Percentiles rank a stretch among this genome's conserved stretches.
phyloP scores from a whole-genome alignment of 1,139 yeast species.

The Candida sp. region DNA sequence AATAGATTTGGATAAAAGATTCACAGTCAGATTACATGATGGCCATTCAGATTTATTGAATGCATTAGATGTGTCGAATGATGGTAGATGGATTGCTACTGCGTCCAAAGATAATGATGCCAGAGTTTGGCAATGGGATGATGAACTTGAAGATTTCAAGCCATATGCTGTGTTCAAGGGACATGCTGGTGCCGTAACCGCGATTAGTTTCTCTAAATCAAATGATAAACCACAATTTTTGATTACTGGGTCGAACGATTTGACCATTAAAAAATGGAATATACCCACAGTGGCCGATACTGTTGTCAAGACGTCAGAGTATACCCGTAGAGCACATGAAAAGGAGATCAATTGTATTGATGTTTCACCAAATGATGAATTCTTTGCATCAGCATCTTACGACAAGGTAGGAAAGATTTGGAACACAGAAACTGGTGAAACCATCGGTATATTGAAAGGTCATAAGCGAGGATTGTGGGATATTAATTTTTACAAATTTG shows the following conservation, averaged over 20 bases:
- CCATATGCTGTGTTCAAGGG: slow-evolving; percentile 69
- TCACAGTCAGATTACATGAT: slow-evolving; percentile 62
- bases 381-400: slow-evolving; percentile 93
- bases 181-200: slow-evolving; percentile 84
- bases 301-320: slow-evolving; percentile 56
- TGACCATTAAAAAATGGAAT: slow-evolving; percentile 89
- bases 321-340: slow-evolving; percentile 94
- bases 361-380: slow-evolving; percentile 82
- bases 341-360: slow-evolving; percentile 91
- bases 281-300: slow-evolving; percentile 42
- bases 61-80: slow-evolving; percentile 69
- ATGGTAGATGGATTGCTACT: slow-evolving; percentile 88
- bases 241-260: slow-evolving; percentile 83
- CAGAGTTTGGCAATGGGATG: slow-evolving; percentile 70
- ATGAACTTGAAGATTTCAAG: slow-evolving; percentile 38
- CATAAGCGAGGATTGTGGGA: slow-evolving; percentile 97
- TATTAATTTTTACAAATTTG: slow-evolving; percentile 75
- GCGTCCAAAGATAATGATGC: slow-evolving; percentile 93
- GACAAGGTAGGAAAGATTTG: slow-evolving; percentile 90
- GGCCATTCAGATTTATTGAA: slow-evolving; percentile 89
- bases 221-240: slow-evolving; percentile 65
- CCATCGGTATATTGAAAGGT: slow-evolving; percentile 78
- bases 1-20: slow-evolving; percentile 52
- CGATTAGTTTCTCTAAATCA: slow-evolving; percentile 70
- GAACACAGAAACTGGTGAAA: slow-evolving; percentile 81